Evolutionary conservation across 805 yeast species (phyloP), one percentile per base, ranked within the genome.

Genomic region (Nakazawaea ernobii): DNA sequence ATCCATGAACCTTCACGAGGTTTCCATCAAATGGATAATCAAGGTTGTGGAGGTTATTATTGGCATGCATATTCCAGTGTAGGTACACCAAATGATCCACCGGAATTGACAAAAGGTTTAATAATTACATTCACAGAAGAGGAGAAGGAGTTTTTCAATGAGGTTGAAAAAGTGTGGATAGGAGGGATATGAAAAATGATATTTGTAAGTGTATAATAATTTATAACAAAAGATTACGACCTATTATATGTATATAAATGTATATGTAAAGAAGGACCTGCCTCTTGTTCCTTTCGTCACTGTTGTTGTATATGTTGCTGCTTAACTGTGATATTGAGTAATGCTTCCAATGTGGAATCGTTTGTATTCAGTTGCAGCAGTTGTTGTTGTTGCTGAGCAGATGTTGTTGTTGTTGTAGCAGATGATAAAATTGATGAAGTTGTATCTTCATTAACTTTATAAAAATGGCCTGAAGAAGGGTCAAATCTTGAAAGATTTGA

Each of bases 41-140:
- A 47, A 33, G 49, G 49, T 13, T 81, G 86, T 63, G 71, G 72
- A 36, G 69, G 72, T 15, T 80, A 80, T 55, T 55, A 74, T 15
- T 80, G 84, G 79, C 80, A 85, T 67, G 84, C 83, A 0, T 79
- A 77, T 57, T 78, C 79, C 50, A 58, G 65, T 17, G 67, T 79
- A 51, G 85, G 85, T 15, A 82, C 77, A 2, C 49, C 68, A 66
- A 17, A 56, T 63, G 55, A 47, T 20, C 49, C 68, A 63, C 35
- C 66, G 63, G 30, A 68, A 66, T 30, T 62, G 64, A 38, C 70
- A 69, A 42, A 55, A 6, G 86, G 86, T n/a, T 59, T 62, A 15
- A 52, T 77, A 24, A 66, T 79, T 28, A 65, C 66, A 37, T 71
- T 63, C 46, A 55, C 58, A n/a, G 50, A 60, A 2, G 32, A 26